Evolutionary conservation across 2,329 filamentous ascomycete genomes (phyloP).

Genomic region (Phaeosphaeriaceae sp.): DNA sequence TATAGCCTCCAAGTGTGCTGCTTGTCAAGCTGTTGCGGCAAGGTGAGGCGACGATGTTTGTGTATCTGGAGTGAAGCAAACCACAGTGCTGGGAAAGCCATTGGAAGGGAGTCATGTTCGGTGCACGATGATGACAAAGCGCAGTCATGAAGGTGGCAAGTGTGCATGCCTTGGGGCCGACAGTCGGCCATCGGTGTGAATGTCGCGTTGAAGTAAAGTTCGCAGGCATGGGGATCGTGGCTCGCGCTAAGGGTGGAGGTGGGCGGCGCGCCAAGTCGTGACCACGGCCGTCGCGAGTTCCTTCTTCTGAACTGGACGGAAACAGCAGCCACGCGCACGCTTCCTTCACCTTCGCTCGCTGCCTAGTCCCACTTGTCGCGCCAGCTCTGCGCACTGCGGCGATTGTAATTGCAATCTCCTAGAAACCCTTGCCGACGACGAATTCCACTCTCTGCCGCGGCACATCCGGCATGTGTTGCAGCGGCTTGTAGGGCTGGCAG

Average conservation of each 20-base stretch:
- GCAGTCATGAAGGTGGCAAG: constrained; percentile 7
- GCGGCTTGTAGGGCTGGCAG: constrained; percentile 39
- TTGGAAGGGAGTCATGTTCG: constrained; percentile 1
- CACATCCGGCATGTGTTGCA: constrained; percentile 38
- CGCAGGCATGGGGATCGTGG: background rate
- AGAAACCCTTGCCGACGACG: background rate
- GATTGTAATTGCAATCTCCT: background rate
- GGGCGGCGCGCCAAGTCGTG: constrained; percentile 19
- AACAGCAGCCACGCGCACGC: background rate
- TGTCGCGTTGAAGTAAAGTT: constrained; percentile 4
- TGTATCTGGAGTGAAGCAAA: constrained; percentile 30
- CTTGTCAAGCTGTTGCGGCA: background rate
- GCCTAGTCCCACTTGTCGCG: background rate
- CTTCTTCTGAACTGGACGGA: background rate
- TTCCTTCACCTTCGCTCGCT: constrained; percentile 1
- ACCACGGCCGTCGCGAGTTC: constrained; percentile 33
- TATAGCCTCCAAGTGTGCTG: background rate
- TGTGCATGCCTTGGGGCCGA: constrained; percentile 14
- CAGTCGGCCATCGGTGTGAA: constrained; percentile 18
- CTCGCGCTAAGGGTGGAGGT: constrained; percentile 6
- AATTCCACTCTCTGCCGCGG: constrained; percentile 17
- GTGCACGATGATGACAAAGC: constrained; percentile 2
- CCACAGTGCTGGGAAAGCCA: constrained; percentile 10
- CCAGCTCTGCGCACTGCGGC: background rate
- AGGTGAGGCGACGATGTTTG: constrained; percentile 20